Conservation (phyloP, 345 rosid species). For the Excoecaria agallocha region DNA sequence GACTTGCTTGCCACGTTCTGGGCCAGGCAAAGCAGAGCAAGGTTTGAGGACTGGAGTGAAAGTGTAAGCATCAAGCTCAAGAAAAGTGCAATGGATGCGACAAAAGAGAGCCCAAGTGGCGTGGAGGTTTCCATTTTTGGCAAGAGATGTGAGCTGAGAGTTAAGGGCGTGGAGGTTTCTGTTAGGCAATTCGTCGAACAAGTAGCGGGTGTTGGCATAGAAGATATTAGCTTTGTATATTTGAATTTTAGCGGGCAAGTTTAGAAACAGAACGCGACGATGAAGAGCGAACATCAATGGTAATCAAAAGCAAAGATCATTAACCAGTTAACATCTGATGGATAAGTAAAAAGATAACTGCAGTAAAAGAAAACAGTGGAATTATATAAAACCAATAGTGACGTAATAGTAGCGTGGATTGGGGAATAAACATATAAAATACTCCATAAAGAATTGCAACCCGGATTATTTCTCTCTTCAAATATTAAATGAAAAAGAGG, state of each 20-base stretch:
- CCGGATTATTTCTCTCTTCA: no score
- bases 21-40: conserved; percentile 47
- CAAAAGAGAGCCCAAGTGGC: conserved; percentile 55
- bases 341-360: no score
- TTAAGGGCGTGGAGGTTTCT: conserved; percentile 44
- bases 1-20: conserved; percentile 57
- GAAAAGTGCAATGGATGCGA: conserved; percentile 32
- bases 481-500: no score
- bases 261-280: neutral
- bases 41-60: conserved; percentile 69
- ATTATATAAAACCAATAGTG: no score
- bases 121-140: conserved; percentile 38
- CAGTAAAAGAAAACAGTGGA: no score
- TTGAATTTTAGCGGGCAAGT: neutral
- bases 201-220: conserved; percentile 10
- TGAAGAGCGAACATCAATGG: neutral
- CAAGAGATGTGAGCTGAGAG: conserved; percentile 46
- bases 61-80: conserved; percentile 48
- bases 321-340: no score
- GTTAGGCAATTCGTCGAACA: conserved; percentile 53
- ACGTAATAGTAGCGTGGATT: no score
- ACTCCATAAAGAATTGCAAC: no score
- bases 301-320: no score
- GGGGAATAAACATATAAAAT: no score
- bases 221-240: neutral